phyloP scores from a whole-genome alignment of 2,329 filamentous ascomycete genomes.

The Lachnum nothofagi region DNA sequence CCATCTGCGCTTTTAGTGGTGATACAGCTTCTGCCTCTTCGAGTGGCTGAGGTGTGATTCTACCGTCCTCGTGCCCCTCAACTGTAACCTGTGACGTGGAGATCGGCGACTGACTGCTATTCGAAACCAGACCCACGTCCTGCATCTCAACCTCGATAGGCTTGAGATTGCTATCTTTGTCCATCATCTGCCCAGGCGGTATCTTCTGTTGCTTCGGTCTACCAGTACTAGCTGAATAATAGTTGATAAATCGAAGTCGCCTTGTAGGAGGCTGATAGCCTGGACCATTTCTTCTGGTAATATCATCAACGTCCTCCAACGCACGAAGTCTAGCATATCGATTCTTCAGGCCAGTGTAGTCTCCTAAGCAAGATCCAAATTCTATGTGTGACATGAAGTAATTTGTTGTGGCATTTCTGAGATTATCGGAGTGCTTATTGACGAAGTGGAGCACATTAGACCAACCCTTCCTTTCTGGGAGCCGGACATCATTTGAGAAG shows the following conservation, averaged over 20 bases:
- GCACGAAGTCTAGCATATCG: slow-evolving; percentile 66
- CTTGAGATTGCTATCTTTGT: slow-evolving; percentile 15
- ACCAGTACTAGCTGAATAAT: slow-evolving; percentile 82
- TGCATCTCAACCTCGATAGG: slow-evolving; percentile 21
- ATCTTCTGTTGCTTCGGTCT: slow-evolving; percentile 50
- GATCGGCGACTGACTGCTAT: slow-evolving; percentile 10
- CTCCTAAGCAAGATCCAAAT: slow-evolving; percentile 75
- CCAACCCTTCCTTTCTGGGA: slow-evolving; percentile 65
- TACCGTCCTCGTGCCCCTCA: slow-evolving; percentile 40
- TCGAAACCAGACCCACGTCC: slow-evolving; percentile 19
- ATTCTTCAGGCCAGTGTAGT: slow-evolving; percentile 63
- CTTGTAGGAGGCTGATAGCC: slow-evolving; percentile 32
- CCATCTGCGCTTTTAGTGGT: slow-evolving; percentile 20
- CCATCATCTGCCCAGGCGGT: slow-evolving; percentile 14
- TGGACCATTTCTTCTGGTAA: slow-evolving; percentile 29
- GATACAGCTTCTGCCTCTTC: slow-evolving; percentile 24
- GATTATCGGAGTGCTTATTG: slow-evolving; percentile 71
- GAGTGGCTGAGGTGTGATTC: slow-evolving; percentile 28
- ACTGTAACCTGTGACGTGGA: slow-evolving; percentile 36
- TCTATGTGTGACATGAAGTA: slow-evolving; percentile 77
- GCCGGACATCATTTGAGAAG: slow-evolving; percentile 67
- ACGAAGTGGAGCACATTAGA: slow-evolving; percentile 68
- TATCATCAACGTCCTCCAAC: slow-evolving; percentile 65
- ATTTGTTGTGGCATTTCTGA: slow-evolving; percentile 60
- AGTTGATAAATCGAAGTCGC: slow-evolving; percentile 77